Evolutionary conservation across 2,329 filamentous ascomycete genomes (phyloP).

Genomic region (Colletotrichum lini): DNA sequence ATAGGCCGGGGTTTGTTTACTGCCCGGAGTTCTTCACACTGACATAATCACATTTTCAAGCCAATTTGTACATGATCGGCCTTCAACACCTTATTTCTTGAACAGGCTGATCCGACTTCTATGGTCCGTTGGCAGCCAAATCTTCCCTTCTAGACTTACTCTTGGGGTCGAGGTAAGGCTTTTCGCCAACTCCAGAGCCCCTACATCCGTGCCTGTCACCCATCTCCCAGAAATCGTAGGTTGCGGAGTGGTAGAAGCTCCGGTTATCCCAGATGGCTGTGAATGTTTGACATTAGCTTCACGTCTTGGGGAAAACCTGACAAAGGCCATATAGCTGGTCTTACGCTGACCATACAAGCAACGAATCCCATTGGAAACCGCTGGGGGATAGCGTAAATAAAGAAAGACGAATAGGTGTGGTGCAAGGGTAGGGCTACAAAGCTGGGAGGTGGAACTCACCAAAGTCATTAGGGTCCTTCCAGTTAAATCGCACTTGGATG

Average conservation of each 20-base stretch:
- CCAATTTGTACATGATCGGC: too few relatives aligned
- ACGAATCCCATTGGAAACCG: too few relatives aligned
- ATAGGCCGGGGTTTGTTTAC: too few relatives aligned
- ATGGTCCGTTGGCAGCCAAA: conserved; percentile 38
- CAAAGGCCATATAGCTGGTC: too few relatives aligned
- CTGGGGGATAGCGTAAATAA: too few relatives aligned
- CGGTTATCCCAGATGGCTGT: conserved; percentile 77
- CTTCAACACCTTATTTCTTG: too few relatives aligned
- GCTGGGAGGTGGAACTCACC: not conserved
- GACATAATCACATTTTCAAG: too few relatives aligned
- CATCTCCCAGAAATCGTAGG: conserved; percentile 70
- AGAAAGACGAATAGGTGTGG: too few relatives aligned
- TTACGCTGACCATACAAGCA: too few relatives aligned
- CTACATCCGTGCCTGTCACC: conserved; percentile 59
- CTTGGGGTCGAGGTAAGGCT: conserved; percentile 56
- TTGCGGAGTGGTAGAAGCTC: conserved; percentile 66
- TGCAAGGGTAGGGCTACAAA: too few relatives aligned
- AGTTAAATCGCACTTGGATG: conserved; percentile 67
- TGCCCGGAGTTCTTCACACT: too few relatives aligned
- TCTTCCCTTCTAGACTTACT: conserved; percentile 57
- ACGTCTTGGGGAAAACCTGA: not conserved
- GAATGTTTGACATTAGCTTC: not conserved
- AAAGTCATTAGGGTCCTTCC: conserved; percentile 64
- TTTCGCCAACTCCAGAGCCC: conserved; percentile 58
- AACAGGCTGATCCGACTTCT: too few relatives aligned